Evolutionary conservation across 2,329 filamentous ascomycete species (phyloP).

Genomic region (Septoria petroselini): DNA sequence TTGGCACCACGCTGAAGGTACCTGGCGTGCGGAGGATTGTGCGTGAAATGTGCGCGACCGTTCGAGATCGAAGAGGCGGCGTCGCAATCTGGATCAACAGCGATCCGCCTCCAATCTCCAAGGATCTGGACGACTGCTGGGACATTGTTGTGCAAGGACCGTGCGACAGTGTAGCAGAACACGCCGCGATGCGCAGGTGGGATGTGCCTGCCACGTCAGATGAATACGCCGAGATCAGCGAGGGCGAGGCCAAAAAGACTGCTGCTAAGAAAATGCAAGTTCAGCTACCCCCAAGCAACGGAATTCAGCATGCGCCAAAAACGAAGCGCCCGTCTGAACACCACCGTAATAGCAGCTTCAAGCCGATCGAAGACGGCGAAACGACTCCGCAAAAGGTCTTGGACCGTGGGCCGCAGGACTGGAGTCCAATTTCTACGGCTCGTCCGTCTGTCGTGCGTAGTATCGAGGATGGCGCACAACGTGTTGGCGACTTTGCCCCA

Average conservation of each 20-base stretch:
- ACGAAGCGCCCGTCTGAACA: slow-evolving; percentile 22
- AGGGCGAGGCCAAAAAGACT: slow-evolving; percentile 44
- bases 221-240: slow-evolving; percentile 46
- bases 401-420: slow-evolving; percentile 20
- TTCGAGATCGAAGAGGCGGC: slow-evolving; percentile 70
- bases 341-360: slow-evolving; percentile 37
- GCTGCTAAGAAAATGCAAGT: slow-evolving; percentile 35
- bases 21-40: slow-evolving; percentile 87
- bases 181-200: slow-evolving; percentile 62
- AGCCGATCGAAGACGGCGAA: slow-evolving; percentile 25
- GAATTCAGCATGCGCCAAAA: slow-evolving; percentile 19
- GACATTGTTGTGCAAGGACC: slow-evolving; percentile 84
- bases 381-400: slow-evolving; percentile 23
- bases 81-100: slow-evolving; percentile 94
- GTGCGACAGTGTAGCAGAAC: slow-evolving; percentile 79
- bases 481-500: slow-evolving; percentile 26
- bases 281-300: slow-evolving; percentile 18
- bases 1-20: slow-evolving; percentile 92
- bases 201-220: slow-evolving; percentile 46
- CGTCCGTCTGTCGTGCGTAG: slow-evolving; percentile 26
- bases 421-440: slow-evolving; percentile 24
- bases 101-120: slow-evolving; percentile 75
- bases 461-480: slow-evolving; percentile 27
- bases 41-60: slow-evolving; percentile 82
- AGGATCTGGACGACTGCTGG: slow-evolving; percentile 88